phyloP scores from a whole-genome alignment of 495 filamentous ascomycete genomes.

The Aspergillus wentii region DNA sequence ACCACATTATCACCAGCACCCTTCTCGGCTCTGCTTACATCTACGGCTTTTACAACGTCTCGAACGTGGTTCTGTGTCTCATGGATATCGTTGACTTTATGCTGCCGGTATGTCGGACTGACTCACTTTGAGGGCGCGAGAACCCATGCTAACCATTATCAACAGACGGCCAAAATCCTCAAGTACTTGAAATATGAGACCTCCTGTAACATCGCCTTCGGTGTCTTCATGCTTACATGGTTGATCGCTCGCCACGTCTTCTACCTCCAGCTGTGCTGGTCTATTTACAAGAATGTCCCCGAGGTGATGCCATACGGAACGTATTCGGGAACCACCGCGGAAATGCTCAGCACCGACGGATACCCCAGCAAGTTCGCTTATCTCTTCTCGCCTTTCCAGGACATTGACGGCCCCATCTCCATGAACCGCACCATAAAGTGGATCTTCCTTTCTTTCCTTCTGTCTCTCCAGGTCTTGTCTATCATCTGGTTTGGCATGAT shows the following conservation, averaged over 20 bases:
- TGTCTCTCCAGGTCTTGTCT: conserved; percentile 74
- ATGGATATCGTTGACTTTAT: conserved; percentile 94
- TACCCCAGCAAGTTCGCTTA: conserved; percentile 53
- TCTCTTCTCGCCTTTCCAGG: conserved; percentile 63
- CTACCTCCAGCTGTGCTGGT: conserved; percentile 74
- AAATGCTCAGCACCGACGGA: conserved; percentile 51
- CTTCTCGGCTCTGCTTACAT: conserved; percentile 77
- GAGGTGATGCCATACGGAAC: conserved; percentile 61
- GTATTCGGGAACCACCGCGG: conserved; percentile 55
- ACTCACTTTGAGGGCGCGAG: background rate
- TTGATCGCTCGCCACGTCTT: conserved; percentile 75
- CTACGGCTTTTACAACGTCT: conserved; percentile 79
- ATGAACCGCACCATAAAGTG: conserved; percentile 67
- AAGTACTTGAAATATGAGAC: conserved; percentile 77
- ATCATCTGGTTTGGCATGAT: conserved; percentile 92
- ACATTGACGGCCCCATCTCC: conserved; percentile 68
- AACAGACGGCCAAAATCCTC: conserved; percentile 84
- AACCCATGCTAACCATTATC: conserved; percentile 12
- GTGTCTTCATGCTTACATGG: conserved; percentile 82
- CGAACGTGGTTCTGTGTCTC: conserved; percentile 80
- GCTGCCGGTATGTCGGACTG: conserved; percentile 62
- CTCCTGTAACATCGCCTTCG: conserved; percentile 81
- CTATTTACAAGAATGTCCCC: conserved; percentile 68
- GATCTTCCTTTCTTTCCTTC: conserved; percentile 68
- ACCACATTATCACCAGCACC: conserved; percentile 84